phyloP scores from a whole-genome alignment of 2,329 filamentous ascomycete genomes.

The Rutstroemia sp. region DNA sequence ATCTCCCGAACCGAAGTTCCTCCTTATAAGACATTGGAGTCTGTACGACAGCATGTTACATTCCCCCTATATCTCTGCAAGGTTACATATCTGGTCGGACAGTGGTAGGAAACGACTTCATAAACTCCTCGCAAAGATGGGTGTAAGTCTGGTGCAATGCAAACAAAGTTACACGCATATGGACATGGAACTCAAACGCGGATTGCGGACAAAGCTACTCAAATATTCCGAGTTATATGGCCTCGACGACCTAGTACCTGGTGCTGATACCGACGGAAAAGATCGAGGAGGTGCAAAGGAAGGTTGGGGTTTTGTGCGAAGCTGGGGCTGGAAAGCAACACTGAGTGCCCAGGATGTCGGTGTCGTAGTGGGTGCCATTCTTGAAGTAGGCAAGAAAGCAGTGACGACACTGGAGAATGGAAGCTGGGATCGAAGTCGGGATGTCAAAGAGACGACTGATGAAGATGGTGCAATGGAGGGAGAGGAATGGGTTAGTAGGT shows the following conservation, averaged over 20 bases:
- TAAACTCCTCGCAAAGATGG: conserved; percentile 96
- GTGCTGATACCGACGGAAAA: conserved; percentile 61
- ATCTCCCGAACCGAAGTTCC: conserved; percentile 87
- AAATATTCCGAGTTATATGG: conserved; percentile 93
- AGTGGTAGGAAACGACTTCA: conserved; percentile 80
- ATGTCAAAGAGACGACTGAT: conserved; percentile 39
- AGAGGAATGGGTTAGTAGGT: conserved; percentile 59
- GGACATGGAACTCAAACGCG: conserved; percentile 94
- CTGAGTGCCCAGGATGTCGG: conserved; percentile 89
- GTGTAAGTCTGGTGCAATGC: conserved; percentile 86
- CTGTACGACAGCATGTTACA: conserved; percentile 98
- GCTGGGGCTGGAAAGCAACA: conserved; percentile 96
- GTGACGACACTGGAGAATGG: conserved; percentile 22
- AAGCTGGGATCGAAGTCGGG: conserved; percentile 29
- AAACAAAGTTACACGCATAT: conserved; percentile 96
- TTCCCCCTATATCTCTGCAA: conserved; percentile 86
- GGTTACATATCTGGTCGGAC: conserved; percentile 92
- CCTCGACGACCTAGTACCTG: conserved; percentile 84
- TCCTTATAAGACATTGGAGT: conserved; percentile 93
- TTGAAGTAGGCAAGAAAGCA: conserved; percentile 70
- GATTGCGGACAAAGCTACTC: conserved; percentile 74
- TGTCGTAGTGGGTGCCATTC: conserved; percentile 83
- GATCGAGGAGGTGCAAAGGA: conserved; percentile 70
- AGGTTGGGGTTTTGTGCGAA: conserved; percentile 93
- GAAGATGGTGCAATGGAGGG: conserved; percentile 40